Evolutionary conservation across 139 green algal species (phyloP).

Genomic region (Haematococcus sp.): DNA sequence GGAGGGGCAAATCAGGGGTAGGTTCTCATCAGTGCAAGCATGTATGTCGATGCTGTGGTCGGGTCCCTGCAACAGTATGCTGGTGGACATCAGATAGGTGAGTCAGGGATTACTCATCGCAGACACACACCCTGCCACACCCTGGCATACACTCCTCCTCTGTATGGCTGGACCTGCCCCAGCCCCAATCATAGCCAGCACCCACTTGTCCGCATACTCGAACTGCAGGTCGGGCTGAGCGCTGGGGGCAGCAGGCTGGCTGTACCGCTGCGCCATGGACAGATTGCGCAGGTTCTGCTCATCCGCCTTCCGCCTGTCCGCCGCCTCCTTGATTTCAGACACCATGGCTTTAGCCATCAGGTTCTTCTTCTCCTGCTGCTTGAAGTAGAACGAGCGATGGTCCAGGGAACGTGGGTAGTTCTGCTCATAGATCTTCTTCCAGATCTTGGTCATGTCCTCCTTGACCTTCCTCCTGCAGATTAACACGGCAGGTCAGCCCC

Average conservation of each 20-base stretch:
- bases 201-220: conserved; percentile 63
- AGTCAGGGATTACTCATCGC: not conserved
- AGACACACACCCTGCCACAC: not conserved
- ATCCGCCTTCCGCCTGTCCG: conserved; percentile 64
- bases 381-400: conserved; percentile 99
- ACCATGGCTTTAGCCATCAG: conserved; percentile 88
- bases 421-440: conserved; percentile 88
- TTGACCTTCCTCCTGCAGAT: conserved; percentile 49
- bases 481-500: not conserved
- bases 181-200: no score
- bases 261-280: conserved; percentile 34
- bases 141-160: no score
- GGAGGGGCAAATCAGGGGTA: not conserved
- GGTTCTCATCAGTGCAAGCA: no score
- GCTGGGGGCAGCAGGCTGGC: not conserved
- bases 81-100: no score
- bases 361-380: conserved; percentile 95
- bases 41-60: no score
- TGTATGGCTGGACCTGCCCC: no score
- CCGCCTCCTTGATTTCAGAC: conserved; percentile 85
- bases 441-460: conserved; percentile 77
- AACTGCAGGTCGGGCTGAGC: conserved; percentile 65
- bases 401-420: conserved; percentile 99
- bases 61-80: no score
- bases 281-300: conserved; percentile 41